Conservation (phyloP, 495 filamentous ascomycete genomes). For the Rusavskia elegans region DNA sequence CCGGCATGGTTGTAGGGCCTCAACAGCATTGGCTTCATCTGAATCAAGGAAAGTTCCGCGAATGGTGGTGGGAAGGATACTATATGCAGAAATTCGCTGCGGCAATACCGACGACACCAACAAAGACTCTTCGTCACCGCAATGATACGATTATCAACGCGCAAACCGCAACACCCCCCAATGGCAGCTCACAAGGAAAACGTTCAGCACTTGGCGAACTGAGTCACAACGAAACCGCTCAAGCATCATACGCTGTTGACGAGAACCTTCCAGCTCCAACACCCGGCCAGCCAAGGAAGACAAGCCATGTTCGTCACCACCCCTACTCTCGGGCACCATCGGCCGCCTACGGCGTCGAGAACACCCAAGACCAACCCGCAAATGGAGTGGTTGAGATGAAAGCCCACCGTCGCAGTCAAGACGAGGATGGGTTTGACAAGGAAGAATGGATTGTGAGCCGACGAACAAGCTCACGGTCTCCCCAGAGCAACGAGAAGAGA, state of each 20-base stretch:
- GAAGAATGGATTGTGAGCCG: constrained; percentile 40
- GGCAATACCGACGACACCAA: constrained; percentile 61
- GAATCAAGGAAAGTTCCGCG: constrained; percentile 88
- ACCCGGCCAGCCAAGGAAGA: constrained; percentile 89
- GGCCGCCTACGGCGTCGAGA: constrained; percentile 23
- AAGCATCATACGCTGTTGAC: constrained; percentile 28
- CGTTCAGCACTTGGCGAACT: constrained; percentile 82
- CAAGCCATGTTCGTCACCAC: constrained; percentile 41
- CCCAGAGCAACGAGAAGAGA: constrained; percentile 24
- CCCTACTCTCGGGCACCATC: constrained; percentile 30
- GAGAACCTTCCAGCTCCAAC: constrained; percentile 89
- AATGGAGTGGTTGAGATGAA: constrained; percentile 23
- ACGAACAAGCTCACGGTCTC: constrained; percentile 19
- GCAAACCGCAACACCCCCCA: constrained; percentile 67
- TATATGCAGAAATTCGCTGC: constrained; percentile 50
- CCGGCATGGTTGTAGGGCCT: constrained; percentile 98
- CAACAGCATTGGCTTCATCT: constrained; percentile 98
- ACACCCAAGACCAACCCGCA: constrained; percentile 18
- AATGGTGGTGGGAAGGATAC: constrained; percentile 94
- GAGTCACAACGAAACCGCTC: constrained; percentile 47
- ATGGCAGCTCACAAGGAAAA: constrained; percentile 46
- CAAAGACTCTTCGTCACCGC: constrained; percentile 30
- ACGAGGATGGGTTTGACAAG: constrained; percentile 44
- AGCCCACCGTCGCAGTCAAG: constrained; percentile 19
- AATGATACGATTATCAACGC: constrained; percentile 33